A percentile compares a stretch with the other conserved stretches of the same genome.
These are phyloP conservation scores for Sisymbrium altissimum DNA, from an alignment of 345 rosid species.

Conservation along the genomic window DNA sequence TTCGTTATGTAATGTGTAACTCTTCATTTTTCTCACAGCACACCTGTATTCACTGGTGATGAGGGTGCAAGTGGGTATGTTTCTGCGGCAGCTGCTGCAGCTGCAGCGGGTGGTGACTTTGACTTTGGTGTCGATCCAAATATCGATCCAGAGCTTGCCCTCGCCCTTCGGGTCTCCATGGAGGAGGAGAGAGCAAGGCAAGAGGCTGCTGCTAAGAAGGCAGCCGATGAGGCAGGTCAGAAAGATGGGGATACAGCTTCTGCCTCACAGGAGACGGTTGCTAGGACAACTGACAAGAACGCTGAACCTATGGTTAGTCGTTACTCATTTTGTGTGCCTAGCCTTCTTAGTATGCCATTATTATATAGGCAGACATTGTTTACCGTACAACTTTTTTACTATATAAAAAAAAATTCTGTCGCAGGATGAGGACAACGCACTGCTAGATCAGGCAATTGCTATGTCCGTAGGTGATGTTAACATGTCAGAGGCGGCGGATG, in stretches of 20 bases:
- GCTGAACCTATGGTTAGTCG: constrained; percentile 50
- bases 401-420: not conserved
- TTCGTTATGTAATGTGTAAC: not conserved
- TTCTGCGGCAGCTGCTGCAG: constrained; percentile 67
- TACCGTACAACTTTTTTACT: not conserved
- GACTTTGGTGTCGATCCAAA: constrained; percentile 86
- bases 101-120: constrained; percentile 55
- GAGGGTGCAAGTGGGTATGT: constrained; percentile 77
- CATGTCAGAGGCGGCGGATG: constrained; percentile 57
- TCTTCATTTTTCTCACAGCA: constrained; percentile 36
- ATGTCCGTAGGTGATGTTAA: constrained; percentile 60
- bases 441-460: constrained; percentile 63
- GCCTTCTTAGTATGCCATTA: not conserved
- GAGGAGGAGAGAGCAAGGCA: constrained; percentile 92
- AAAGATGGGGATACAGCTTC: constrained; percentile 51
- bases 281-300: constrained; percentile 40
- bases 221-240: constrained; percentile 55
- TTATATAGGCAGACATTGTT: not conserved
- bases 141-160: constrained; percentile 79
- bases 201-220: constrained; percentile 82
- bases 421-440: constrained; percentile 54
- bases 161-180: constrained; percentile 78
- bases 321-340: not conserved
- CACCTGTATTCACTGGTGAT: constrained; percentile 65
- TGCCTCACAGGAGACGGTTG: constrained; percentile 46